Percentiles rank a stretch among this genome's conserved stretches.
These are phyloP conservation scores for Glebionis coronaria DNA, from an alignment of 129 eudicot genomes.

Conservation along the genomic window DNA sequence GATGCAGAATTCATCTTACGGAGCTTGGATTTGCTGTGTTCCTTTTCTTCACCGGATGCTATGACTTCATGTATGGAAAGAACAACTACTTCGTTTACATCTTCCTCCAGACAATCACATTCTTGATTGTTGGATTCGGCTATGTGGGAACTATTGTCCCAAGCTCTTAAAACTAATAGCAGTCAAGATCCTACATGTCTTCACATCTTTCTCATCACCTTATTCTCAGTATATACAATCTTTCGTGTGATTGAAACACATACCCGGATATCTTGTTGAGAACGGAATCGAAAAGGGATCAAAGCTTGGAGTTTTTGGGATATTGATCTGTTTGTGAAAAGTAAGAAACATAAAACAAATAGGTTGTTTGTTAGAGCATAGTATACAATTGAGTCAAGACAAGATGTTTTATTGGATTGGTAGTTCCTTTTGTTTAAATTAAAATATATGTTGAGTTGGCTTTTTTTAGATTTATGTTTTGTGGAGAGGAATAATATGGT, in stretches of 20 bases:
- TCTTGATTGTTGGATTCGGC: constrained; percentile 85
- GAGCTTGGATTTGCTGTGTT: constrained; percentile 86
- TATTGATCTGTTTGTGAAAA: constrained; percentile 32
- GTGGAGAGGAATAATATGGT: constrained; percentile 20
- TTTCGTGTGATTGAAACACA: constrained; percentile 38
- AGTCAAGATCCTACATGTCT: constrained; percentile 14
- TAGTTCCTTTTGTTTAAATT: constrained; percentile 27
- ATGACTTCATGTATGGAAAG: constrained; percentile 78
- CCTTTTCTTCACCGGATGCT: constrained; percentile 86
- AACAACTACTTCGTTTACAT: constrained; percentile 84
- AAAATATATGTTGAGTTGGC: constrained; percentile 27
- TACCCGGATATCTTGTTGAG: constrained; percentile 18
- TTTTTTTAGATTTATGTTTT: constrained; percentile 28
- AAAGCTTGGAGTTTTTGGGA: constrained; percentile 21
- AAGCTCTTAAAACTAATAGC: constrained; percentile 31
- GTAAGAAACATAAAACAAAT: constrained; percentile 26
- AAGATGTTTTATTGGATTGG: constrained; percentile 29
- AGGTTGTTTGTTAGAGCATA: constrained; percentile 40
- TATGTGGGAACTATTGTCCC: constrained; percentile 93
- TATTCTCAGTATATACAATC: constrained; percentile 36
- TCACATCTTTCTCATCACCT: background rate
- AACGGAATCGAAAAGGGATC: constrained; percentile 17
- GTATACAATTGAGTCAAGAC: constrained; percentile 33
- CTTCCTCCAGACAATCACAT: constrained; percentile 89
- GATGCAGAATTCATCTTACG: constrained; percentile 61